Evolutionary conservation across 2,329 filamentous ascomycete genomes (phyloP), one percentile per base, ranked within the genome.

Genomic region (Botrytis sinoallii): DNA sequence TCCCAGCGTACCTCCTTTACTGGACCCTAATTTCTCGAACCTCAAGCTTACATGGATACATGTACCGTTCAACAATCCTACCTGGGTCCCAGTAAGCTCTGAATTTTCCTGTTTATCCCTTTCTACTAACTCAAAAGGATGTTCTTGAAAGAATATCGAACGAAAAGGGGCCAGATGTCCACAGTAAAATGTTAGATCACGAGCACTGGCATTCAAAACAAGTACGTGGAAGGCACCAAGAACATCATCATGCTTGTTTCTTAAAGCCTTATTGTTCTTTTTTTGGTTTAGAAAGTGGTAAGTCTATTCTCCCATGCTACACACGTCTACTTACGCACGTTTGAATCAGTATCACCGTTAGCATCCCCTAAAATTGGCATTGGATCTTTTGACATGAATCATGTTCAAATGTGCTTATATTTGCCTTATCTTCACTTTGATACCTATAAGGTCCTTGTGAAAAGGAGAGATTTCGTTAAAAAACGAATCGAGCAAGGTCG

Each of bases 181-280:
- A 72, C 29, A 55, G 60, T 14, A 72, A 52, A 60, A 61, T 74
- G 38, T 16, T 74, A 38, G 65, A 48, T 57, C 8, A 25, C 16
- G 74, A 72, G 46, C 55, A 72, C 44, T 74, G 74, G 73, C 46
- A 74, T 25, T 74, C 73, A 9, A 75, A 73, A 65, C 73, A 75
- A 42, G 70, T 75, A 18, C 46, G 69, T 59, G 73, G 74, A 29
- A 44, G 70, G 22, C 65, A 73, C 52, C 55, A 64, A 35, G 74
- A 73, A 59, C 70, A 75, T 55, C 74, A 42, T 52, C 46, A 75
- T 60, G 57, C 74, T n/a, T 75, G 73, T 68, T 74, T 68, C n/a
- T 38, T 73, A 14, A 75, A 73, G 48, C 73, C 72, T 22, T 59
- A 69, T 60, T 75, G 73, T 38, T 66, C 46, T 29, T 70, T 66